phyloP scores from a whole-genome alignment of 2,329 filamentous ascomycete species.

The Colletotrichum sp. region DNA sequence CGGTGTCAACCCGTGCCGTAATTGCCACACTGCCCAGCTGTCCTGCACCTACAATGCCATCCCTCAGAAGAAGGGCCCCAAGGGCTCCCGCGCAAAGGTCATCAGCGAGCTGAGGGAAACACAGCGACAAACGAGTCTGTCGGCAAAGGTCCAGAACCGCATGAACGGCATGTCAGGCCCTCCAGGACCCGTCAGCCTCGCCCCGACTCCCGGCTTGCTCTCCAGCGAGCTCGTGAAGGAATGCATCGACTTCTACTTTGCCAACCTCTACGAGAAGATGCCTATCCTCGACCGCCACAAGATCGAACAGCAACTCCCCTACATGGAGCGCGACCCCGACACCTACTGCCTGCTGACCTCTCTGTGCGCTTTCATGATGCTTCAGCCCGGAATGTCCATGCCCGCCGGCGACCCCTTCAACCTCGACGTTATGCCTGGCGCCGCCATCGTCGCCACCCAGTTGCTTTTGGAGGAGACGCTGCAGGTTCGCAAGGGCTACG shows the following conservation, averaged over 20 bases:
- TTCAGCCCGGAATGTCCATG: constrained; percentile 71
- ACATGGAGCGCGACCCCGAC: constrained; percentile 67
- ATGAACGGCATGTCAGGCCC: constrained; percentile 60
- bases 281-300: constrained; percentile 66
- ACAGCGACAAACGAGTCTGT: constrained; percentile 69
- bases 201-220: constrained; percentile 65
- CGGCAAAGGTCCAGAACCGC: constrained; percentile 65
- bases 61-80: constrained; percentile 78
- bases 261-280: constrained; percentile 67
- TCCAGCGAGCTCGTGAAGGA: constrained; percentile 68
- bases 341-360: constrained; percentile 69
- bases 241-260: constrained; percentile 72
- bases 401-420: constrained; percentile 61
- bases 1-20: constrained; percentile 72
- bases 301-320: constrained; percentile 62
- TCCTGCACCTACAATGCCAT: constrained; percentile 77
- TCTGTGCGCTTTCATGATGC: constrained; percentile 71
- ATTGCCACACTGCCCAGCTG: constrained; percentile 71
- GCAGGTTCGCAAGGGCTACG: constrained; percentile 67
- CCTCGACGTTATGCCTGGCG: constrained; percentile 61
- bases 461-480: constrained; percentile 71
- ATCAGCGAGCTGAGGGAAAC: constrained; percentile 75
- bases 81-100: constrained; percentile 76
- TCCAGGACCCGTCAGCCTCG: constrained; percentile 50
- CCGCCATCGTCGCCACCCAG: constrained; percentile 67